A percentile compares a stretch with the other conserved stretches of the same genome.
Evolutionary conservation across 805 yeast genomes (phyloP).

Genomic region (Candida nonsorbophila): DNA sequence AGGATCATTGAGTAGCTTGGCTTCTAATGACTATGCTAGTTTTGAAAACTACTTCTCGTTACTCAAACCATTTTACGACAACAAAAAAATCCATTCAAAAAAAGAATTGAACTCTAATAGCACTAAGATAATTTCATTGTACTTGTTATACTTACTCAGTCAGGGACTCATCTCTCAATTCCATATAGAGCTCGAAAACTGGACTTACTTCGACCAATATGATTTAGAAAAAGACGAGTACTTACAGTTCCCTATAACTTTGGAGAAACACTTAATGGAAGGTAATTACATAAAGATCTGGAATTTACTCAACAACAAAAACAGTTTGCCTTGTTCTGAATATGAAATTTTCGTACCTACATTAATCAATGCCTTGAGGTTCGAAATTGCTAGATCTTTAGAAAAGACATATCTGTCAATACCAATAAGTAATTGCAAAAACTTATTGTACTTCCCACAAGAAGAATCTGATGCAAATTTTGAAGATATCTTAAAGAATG

Average conservation of each 20-base stretch:
- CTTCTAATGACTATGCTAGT: slow-evolving; percentile 52
- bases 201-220: slow-evolving; percentile 47
- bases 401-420: slow-evolving; percentile 71
- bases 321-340: slow-evolving; percentile 63
- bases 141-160: slow-evolving; percentile 69
- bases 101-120: slow-evolving; percentile 27
- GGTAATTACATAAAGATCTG: slow-evolving; percentile 93
- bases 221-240: slow-evolving; percentile 62
- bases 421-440: slow-evolving; percentile 79
- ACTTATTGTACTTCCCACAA: slow-evolving; percentile 62
- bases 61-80: slow-evolving; percentile 70
- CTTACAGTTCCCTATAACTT: slow-evolving; percentile 77
- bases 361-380: slow-evolving; percentile 72
- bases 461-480: slow-evolving; percentile 31
- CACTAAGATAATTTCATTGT: slow-evolving; percentile 68
- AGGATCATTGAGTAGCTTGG: slow-evolving; percentile 78
- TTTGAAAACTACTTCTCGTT: slow-evolving; percentile 72
- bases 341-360: slow-evolving; percentile 73
- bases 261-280: slow-evolving; percentile 93
- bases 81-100: slow-evolving; percentile 34
- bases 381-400: slow-evolving; percentile 79
- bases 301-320: slow-evolving; percentile 58
- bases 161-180: slow-evolving; percentile 82
- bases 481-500: slow-evolving; percentile 22
- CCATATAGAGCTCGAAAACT: slow-evolving; percentile 81